These are phyloP conservation scores for Fennellomyces sp. DNA, from an alignment of 371 early-diverging fungal genomes.

Conservation along the genomic window DNA sequence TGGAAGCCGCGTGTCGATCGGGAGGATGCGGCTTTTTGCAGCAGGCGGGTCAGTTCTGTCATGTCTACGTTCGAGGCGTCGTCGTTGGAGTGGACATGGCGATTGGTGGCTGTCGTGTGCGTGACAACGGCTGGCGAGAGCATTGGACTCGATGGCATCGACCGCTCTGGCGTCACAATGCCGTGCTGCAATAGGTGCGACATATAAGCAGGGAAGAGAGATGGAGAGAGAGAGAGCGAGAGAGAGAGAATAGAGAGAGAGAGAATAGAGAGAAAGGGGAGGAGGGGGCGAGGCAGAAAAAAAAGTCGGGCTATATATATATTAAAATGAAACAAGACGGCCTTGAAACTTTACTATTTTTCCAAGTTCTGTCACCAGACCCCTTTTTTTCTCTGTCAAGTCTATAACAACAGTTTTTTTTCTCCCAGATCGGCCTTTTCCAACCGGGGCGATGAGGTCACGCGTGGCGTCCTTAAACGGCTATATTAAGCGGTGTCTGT, in stretches of 20 bases:
- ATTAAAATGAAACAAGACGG: not conserved
- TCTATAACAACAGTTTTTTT: too few species aligned
- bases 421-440: not conserved
- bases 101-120: conserved; percentile 44
- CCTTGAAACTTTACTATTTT: not conserved
- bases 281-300: not conserved
- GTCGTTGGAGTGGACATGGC: conserved; percentile 26
- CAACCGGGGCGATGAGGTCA: not conserved
- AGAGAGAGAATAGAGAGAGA: not conserved
- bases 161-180: conserved; percentile 46
- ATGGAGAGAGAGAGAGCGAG: not conserved
- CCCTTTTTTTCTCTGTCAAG: too few species aligned
- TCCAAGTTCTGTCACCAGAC: not conserved
- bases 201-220: not conserved
- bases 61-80: conserved; percentile 30
- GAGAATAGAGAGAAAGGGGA: not conserved
- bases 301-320: not conserved
- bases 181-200: conserved; percentile 19
- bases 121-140: conserved; percentile 47
- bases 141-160: conserved; percentile 45
- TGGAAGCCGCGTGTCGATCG: conserved; percentile 13
- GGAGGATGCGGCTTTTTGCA: conserved; percentile 27
- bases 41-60: conserved; percentile 33
- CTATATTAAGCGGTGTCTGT: conserved; percentile 11
- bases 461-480: conserved; percentile 1